Percentiles rank a stretch among this genome's conserved stretches.
Evolutionary conservation across 805 yeast species (phyloP).

Genomic region (Yarrowia divulgata): DNA sequence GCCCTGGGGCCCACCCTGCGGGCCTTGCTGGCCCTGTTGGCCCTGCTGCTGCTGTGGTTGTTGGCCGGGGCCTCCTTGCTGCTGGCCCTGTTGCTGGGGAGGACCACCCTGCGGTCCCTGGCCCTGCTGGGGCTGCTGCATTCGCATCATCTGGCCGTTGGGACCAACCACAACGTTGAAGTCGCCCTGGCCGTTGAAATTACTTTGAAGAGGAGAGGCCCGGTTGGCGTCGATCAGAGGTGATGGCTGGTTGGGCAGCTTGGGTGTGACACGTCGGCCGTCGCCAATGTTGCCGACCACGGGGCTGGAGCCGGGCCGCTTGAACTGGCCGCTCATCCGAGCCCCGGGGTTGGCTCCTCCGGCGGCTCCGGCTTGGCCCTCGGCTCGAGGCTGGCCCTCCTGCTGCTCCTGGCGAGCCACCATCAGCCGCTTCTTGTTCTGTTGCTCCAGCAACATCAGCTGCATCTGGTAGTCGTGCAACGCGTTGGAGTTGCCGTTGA

Average conservation of each 20-base stretch:
- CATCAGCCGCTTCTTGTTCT: constrained; percentile 69
- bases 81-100: constrained; percentile 37
- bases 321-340: constrained; percentile 34
- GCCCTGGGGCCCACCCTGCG: not conserved
- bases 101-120: constrained; percentile 32
- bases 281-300: constrained; percentile 36
- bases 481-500: constrained; percentile 59
- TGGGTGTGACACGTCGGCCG: constrained; percentile 46
- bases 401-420: constrained; percentile 53
- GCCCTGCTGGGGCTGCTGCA: constrained; percentile 41
- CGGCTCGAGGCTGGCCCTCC: constrained; percentile 42
- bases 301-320: constrained; percentile 35
- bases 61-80: constrained; percentile 19
- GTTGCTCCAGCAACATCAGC: constrained; percentile 74
- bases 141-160: constrained; percentile 45
- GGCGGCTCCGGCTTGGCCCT: constrained; percentile 33
- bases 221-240: constrained; percentile 47
- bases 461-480: constrained; percentile 85
- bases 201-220: constrained; percentile 46
- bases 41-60: constrained; percentile 39
- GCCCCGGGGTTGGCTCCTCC: constrained; percentile 20
- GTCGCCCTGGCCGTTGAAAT: constrained; percentile 46
- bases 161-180: constrained; percentile 48
- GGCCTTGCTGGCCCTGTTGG: constrained; percentile 1
- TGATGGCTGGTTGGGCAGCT: constrained; percentile 46